These are phyloP conservation scores for Hemisphaericaspora xylofermentans DNA, from an alignment of 1,139 yeast genomes.

Conservation along the genomic window DNA sequence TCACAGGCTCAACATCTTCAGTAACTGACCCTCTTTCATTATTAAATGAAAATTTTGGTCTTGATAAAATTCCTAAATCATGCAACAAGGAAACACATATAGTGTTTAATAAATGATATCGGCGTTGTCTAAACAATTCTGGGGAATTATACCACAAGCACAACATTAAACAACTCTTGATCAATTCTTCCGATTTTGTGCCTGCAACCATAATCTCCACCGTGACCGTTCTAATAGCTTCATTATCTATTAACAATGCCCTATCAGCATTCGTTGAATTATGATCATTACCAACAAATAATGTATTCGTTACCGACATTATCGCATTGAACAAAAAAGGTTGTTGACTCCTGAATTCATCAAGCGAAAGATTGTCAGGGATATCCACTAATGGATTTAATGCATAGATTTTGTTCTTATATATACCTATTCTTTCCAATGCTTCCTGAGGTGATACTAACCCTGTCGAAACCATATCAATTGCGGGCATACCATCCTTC, in stretches of 20 bases:
- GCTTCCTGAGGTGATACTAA: constrained; percentile 53
- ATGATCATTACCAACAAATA: constrained; percentile 23
- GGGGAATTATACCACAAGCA: constrained; percentile 84
- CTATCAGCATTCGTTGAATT: constrained; percentile 28
- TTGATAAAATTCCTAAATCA: constrained; percentile 71
- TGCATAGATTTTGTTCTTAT: constrained; percentile 37
- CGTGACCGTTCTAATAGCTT: constrained; percentile 57
- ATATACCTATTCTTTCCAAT: constrained; percentile 40
- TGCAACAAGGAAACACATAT: constrained; percentile 69
- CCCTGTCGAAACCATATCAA: constrained; percentile 51
- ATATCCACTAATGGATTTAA: constrained; percentile 57
- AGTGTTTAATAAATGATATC: constrained; percentile 68
- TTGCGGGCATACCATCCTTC: constrained; percentile 16
- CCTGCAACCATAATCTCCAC: constrained; percentile 70
- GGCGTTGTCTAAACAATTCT: constrained; percentile 74
- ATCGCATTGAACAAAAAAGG: constrained; percentile 67
- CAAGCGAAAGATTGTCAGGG: constrained; percentile 42
- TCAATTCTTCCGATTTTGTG: constrained; percentile 66
- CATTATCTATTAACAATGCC: constrained; percentile 49
- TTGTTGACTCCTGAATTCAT: constrained; percentile 45
- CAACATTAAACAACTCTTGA: constrained; percentile 60
- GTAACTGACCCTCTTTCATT: constrained; percentile 36
- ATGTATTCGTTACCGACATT: constrained; percentile 59
- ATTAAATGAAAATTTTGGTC: constrained; percentile 38
- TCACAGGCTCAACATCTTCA: constrained; percentile 12